phyloP scores from a whole-genome alignment of 2,329 filamentous ascomycete species.

The Zymoseptoria ardabiliae region DNA sequence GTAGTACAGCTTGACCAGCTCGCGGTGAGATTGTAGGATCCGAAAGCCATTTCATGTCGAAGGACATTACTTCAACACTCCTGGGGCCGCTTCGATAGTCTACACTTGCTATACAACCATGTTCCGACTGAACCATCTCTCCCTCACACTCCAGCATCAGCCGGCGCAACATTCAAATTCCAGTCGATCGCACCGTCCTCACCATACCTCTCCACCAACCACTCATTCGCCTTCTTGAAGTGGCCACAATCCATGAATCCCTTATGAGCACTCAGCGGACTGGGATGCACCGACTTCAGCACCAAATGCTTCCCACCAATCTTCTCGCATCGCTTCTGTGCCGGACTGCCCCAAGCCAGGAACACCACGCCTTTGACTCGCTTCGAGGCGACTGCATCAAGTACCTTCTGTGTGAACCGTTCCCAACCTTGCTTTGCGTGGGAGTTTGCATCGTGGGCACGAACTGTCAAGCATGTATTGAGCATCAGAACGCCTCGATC shows the following conservation, averaged over 20 bases:
- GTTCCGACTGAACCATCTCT: not conserved
- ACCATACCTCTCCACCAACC: conserved; percentile 74
- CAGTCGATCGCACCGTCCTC: conserved; percentile 77
- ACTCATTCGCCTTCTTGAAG: conserved; percentile 76
- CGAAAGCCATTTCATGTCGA: too few species aligned
- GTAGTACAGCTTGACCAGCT: too few species aligned
- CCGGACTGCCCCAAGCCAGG: conserved; percentile 84
- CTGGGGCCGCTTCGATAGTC: not conserved
- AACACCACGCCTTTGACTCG: conserved; percentile 82
- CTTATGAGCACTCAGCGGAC: conserved; percentile 73
- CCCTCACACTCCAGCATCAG: conserved; percentile 33
- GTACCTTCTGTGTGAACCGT: conserved; percentile 80
- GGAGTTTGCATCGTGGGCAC: conserved; percentile 77
- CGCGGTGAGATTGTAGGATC: too few species aligned
- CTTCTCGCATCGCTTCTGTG: conserved; percentile 67
- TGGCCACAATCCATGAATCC: conserved; percentile 70
- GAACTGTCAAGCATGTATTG: conserved; percentile 91
- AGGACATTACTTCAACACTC: too few species aligned
- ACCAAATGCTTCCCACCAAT: conserved; percentile 73
- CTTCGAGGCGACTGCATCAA: conserved; percentile 75
- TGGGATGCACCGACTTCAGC: conserved; percentile 81
- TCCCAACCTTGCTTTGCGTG: conserved; percentile 90
- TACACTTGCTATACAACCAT: not conserved
- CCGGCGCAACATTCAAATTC: conserved; percentile 51
- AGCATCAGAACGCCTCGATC: conserved; percentile 86